Conservation (phyloP, 1,139 yeast genomes). For the Blastobotrys illinoisensis region DNA sequence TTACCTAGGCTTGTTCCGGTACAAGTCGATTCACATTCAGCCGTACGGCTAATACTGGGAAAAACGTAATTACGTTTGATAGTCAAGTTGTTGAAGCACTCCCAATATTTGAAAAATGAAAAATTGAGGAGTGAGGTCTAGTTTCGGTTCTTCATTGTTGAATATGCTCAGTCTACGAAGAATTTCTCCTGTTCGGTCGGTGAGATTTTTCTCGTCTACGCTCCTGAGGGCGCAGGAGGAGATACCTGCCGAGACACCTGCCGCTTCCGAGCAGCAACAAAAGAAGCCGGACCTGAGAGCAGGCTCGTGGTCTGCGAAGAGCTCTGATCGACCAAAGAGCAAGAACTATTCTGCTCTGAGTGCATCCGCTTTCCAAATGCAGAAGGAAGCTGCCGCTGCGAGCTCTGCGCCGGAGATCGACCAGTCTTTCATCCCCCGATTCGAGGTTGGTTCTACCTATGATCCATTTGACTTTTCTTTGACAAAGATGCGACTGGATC, state of each 20-base stretch:
- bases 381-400: not conserved
- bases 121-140: no score
- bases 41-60: no score
- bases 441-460: constrained; percentile 24
- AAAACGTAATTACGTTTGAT: no score
- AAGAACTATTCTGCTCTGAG: not conserved
- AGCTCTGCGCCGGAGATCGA: constrained; percentile 17
- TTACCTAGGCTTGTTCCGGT: no score
- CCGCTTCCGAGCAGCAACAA: not conserved
- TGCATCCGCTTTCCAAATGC: not conserved
- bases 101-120: not conserved
- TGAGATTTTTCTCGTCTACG: not conserved
- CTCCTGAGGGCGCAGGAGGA: not conserved
- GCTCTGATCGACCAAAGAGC: not conserved
- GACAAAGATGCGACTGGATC: constrained; percentile 21
- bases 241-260: not conserved
- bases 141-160: no score
- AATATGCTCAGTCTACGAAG: not conserved
- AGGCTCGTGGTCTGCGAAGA: not conserved
- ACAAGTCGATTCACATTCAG: no score
- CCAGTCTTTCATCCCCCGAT: constrained; percentile 22
- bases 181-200: not conserved
- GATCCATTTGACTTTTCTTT: constrained; percentile 31
- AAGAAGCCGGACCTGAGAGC: not conserved
- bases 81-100: not conserved